Percentiles rank a stretch among this genome's conserved stretches.
Conservation (phyloP, 345 rosid species). For the Triadica sebifera region DNA sequence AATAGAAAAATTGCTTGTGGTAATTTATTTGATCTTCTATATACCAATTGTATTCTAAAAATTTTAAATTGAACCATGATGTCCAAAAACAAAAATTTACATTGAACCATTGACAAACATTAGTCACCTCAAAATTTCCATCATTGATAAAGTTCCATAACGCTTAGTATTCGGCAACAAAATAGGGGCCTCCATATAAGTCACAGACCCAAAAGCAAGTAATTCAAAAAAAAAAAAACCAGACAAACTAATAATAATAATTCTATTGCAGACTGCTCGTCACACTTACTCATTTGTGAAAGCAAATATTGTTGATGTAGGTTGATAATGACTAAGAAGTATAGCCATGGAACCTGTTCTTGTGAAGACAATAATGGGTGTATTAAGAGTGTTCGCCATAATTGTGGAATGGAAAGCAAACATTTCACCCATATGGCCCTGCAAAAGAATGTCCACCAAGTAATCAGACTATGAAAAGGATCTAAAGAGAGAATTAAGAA, state of each 20-base stretch:
- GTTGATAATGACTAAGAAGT: slow-evolving; percentile 81
- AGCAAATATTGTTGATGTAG: slow-evolving; percentile 81
- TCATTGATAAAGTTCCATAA: background rate
- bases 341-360: slow-evolving; percentile 95
- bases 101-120: background rate
- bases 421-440: slow-evolving; percentile 98
- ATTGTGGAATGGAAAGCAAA: slow-evolving; percentile 93
- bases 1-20: background rate
- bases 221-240: background rate
- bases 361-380: slow-evolving; percentile 85
- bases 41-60: background rate
- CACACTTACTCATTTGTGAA: slow-evolving; percentile 86
- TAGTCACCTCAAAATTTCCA: background rate
- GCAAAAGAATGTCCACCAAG: slow-evolving; percentile 32
- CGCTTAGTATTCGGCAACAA: background rate
- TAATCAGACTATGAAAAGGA: slow-evolving; percentile 17
- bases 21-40: background rate
- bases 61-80: too few relatives aligned
- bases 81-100: too few relatives aligned
- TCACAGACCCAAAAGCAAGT: slow-evolving; percentile 3
- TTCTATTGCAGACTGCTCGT: background rate
- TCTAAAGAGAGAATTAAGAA: background rate
- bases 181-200: background rate
- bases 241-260: too few relatives aligned
- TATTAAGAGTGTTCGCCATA: slow-evolving; percentile 82